Conservation (phyloP, 805 yeast species). For the Cyberlindnera euphorbiae region DNA sequence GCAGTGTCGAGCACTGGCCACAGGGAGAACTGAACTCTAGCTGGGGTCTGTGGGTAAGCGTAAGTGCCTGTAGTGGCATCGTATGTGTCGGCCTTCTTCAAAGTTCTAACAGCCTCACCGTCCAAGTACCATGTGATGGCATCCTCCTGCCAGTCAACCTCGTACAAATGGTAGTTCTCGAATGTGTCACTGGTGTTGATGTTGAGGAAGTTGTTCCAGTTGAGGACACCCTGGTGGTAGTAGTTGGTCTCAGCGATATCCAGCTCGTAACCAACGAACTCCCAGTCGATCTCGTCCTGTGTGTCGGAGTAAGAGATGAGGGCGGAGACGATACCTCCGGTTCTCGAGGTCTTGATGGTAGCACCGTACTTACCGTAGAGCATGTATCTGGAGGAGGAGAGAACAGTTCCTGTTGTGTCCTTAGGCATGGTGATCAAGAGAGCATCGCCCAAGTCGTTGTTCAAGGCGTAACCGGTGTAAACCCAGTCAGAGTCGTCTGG, state of each 20-base stretch:
- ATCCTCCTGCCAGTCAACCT: constrained; percentile 80
- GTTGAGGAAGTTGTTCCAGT: constrained; percentile 56
- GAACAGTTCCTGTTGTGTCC: constrained; percentile 67
- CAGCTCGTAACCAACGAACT: constrained; percentile 74
- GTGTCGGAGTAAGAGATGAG: constrained; percentile 77
- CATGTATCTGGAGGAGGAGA: constrained; percentile 71
- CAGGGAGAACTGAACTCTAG: constrained; percentile 64
- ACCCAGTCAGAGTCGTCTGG: constrained; percentile 63
- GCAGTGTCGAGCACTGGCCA: constrained; percentile 72
- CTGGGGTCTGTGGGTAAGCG: constrained; percentile 68
- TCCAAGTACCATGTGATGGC: constrained; percentile 67
- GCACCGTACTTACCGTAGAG: constrained; percentile 87
- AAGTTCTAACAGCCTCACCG: constrained; percentile 61
- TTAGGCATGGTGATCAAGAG: constrained; percentile 80
- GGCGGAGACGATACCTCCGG: constrained; percentile 81
- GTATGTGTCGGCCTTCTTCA: constrained; percentile 54
- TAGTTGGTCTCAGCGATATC: constrained; percentile 69
- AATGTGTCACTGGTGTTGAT: constrained; percentile 46
- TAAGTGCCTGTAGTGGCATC: constrained; percentile 58
- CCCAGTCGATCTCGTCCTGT: constrained; percentile 88
- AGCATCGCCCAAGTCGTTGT: constrained; percentile 49
- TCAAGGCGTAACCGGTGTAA: constrained; percentile 49
- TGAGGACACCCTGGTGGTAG: constrained; percentile 68
- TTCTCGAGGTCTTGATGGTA: constrained; percentile 66
- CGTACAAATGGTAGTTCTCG: constrained; percentile 67